Evolutionary conservation across 331 rosid genomes (phyloP).

Genomic region (Rosa hybrid): DNA sequence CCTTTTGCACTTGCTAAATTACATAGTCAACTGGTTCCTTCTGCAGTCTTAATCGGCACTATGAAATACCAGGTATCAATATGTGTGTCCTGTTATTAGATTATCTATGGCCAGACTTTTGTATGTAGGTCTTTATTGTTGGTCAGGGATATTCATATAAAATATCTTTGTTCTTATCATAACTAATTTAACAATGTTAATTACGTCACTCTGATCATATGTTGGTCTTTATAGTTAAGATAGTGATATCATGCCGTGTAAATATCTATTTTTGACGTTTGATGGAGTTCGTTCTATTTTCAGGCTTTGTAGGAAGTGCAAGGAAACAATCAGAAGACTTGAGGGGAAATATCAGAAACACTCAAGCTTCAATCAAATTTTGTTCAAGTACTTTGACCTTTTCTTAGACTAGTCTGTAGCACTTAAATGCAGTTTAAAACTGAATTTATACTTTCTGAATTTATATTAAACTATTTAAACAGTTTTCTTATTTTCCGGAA

Average conservation of each 20-base stretch:
- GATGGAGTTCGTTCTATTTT: constrained; percentile 26
- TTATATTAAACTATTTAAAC: constrained; percentile 25
- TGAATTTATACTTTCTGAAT: constrained; percentile 12
- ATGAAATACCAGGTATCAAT: constrained; percentile 35
- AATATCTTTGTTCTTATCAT: constrained; percentile 24
- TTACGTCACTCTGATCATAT: neutral
- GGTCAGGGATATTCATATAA: neutral
- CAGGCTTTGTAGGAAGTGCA: constrained; percentile 25
- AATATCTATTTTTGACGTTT: constrained; percentile 8
- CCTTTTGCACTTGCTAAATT: constrained; percentile 25
- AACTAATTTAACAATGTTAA: constrained; percentile 19
- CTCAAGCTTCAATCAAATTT: constrained; percentile 26
- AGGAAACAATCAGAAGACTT: constrained; percentile 16
- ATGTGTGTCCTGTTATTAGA: constrained; percentile 12
- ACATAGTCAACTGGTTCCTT: constrained; percentile 30
- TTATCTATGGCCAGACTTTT: constrained; percentile 1
- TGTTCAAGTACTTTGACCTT: constrained; percentile 20
- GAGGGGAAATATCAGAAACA: constrained; percentile 17
- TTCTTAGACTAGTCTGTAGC: constrained; percentile 22
- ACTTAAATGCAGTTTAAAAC: constrained; percentile 19
- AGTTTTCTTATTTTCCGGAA: constrained; percentile 24
- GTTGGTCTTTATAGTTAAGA: constrained; percentile 23
- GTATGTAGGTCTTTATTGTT: constrained; percentile 14
- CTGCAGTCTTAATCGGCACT: constrained; percentile 24
- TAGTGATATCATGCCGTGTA: constrained; percentile 14